Evolutionary conservation across 2,329 filamentous ascomycete species (phyloP), one percentile per base, ranked within the genome.

Genomic region (Claviceps sp.): DNA sequence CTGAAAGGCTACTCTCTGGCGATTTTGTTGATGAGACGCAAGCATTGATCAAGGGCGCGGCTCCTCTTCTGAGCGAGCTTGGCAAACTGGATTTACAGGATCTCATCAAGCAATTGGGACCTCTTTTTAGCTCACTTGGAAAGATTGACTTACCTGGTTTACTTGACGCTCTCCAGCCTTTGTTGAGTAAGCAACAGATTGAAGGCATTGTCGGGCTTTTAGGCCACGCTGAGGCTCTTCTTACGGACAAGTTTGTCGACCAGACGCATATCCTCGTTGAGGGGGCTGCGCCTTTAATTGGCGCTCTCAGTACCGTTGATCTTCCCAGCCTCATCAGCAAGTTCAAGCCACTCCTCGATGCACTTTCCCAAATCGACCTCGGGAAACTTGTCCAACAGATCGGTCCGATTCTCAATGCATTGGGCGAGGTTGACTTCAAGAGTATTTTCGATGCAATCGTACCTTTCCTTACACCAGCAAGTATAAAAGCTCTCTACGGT

Each of bases 281-380:
- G 1, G 66, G 61, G 1, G 68, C 68, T 6, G 63, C 65, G 7
- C 69, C 68, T 0, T 56, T 72, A 1, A 55, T 72, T 4, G 61
- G 59, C 1, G 65, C 67, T 0, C 61, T 72, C 1, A 61, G 62
- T 2, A 54, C 58, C 0, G 62, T 71, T 4, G 65, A 72, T 48
- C 55, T 72, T 2, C 51, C 51, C 7, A 59, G 62, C 13, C 62
- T 68, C 38, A 55, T 67, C 43, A 51, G 56, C 11, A 62, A 65
- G 22, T 54, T 66, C 1, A 56, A 57, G 30, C 65, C 64, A 1
- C 55, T 68, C 1, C 58, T 68, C 4, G 59, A 62, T n/a, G 60
- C 57, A 0, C 57, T 73, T 0, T 56, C 60, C 53, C 55, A 63
- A 38, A 61, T 64, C 11, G 62, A 65, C 47, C 54, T 62, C 7